phyloP scores from a whole-genome alignment of 148 eudicot species.

The Rhododendron molle region DNA sequence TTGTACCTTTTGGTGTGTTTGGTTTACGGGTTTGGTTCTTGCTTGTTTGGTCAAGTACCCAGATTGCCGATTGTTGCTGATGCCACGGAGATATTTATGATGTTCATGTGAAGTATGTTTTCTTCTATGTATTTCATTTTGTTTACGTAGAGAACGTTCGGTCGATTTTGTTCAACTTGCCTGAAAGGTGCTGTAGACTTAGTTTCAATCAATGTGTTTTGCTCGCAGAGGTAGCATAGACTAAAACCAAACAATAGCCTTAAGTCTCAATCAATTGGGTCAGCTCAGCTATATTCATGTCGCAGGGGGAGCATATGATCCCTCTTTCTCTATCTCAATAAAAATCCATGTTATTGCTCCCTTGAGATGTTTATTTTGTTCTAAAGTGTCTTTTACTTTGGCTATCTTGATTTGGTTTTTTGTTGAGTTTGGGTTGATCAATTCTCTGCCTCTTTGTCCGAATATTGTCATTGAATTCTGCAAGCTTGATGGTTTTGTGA shows the following conservation, averaged over 20 bases:
- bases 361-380: neutral
- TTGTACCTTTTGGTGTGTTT: conserved; percentile 72
- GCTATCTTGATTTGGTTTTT: neutral
- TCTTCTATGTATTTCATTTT: neutral
- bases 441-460: neutral
- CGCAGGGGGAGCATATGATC: neutral
- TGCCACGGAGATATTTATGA: conserved; percentile 81
- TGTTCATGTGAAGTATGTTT: conserved; percentile 23
- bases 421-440: neutral
- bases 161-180: neutral
- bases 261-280: no score
- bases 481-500: neutral
- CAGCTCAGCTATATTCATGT: no score
- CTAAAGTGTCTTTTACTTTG: neutral
- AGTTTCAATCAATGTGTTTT: neutral
- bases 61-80: conserved; percentile 94
- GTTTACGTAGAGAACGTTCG: neutral
- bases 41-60: conserved; percentile 76
- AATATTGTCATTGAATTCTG: neutral
- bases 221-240: neutral
- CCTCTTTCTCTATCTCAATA: neutral
- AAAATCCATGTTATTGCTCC: neutral
- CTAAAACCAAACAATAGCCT: neutral
- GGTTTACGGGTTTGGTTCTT: conserved; percentile 73
- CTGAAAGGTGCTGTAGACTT: neutral